phyloP scores from a whole-genome alignment of 768 basidiomycete genomes.

The Cyclocybe cylindracea region DNA sequence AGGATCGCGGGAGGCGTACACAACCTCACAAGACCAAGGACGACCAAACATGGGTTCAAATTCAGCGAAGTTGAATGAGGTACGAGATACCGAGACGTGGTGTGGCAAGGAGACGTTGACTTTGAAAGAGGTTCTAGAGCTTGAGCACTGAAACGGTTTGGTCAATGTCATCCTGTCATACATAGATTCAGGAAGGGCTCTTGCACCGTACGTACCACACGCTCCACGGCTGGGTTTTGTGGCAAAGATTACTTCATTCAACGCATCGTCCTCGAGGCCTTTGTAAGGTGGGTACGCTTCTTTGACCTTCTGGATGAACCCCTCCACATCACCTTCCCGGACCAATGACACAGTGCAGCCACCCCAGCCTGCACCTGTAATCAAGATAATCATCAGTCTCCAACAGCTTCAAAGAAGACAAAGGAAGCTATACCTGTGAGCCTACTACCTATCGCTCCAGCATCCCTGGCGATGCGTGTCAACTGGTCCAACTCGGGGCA shows the following conservation, averaged over 20 bases:
- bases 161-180: background rate
- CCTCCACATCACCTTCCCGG: slow-evolving; percentile 56
- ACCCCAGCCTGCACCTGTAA: slow-evolving; percentile 84
- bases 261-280: slow-evolving; percentile 53
- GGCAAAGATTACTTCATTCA: slow-evolving; percentile 75
- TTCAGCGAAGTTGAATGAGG: too few relatives aligned
- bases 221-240: slow-evolving; percentile 84
- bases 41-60: background rate
- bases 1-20: slow-evolving; percentile 17
- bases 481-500: slow-evolving; percentile 78
- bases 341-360: slow-evolving; percentile 88
- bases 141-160: slow-evolving; percentile 23
- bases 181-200: background rate
- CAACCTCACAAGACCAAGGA: background rate
- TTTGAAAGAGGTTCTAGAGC: slow-evolving; percentile 9
- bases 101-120: background rate
- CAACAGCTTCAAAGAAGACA: background rate
- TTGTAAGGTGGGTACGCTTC: slow-evolving; percentile 66
- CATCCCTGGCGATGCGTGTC: slow-evolving; percentile 57
- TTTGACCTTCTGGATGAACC: slow-evolving; percentile 64
- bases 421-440: slow-evolving; percentile 62
- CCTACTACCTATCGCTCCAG: slow-evolving; percentile 80
- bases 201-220: slow-evolving; percentile 52
- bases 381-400: background rate
- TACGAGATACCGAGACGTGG: too few relatives aligned